These are phyloP conservation scores for Vitis amurensis DNA, from an alignment of 164 flowering plant genomes.

Conservation along the genomic window DNA sequence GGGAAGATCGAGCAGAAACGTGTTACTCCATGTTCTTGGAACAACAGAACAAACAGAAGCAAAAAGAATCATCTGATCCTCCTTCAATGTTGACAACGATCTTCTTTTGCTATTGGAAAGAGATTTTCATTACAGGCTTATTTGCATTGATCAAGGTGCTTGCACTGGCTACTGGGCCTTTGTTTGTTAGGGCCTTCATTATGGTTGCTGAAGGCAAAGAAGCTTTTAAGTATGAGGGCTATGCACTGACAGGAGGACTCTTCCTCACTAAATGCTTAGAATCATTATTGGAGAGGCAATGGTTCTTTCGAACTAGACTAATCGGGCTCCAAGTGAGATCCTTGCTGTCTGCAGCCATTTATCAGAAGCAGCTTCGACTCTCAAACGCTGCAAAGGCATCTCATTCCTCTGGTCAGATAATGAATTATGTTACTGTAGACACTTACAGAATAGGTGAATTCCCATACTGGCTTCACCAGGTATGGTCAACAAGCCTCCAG, in stretches of 20 bases:
- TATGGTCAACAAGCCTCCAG: constrained; percentile 46
- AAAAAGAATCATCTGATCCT: constrained; percentile 6
- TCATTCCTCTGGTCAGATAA: constrained; percentile 63
- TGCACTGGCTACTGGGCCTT: constrained; percentile 48
- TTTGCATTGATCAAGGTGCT: constrained; percentile 55
- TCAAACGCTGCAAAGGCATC: constrained; percentile 47
- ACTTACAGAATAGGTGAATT: constrained; percentile 59
- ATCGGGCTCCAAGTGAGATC: constrained; percentile 65
- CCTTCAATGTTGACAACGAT: constrained; percentile 43
- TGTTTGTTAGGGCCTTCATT: constrained; percentile 64
- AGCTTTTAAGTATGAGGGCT: constrained; percentile 50
- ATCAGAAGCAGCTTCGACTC: constrained; percentile 55
- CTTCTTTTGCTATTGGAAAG: constrained; percentile 45
- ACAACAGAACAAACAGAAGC: constrained; percentile 27
- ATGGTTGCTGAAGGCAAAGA: constrained; percentile 56
- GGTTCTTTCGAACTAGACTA: constrained; percentile 52
- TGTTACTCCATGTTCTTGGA: constrained; percentile 44
- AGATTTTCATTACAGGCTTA: constrained; percentile 52
- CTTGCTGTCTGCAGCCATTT: constrained; percentile 63
- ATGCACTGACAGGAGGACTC: constrained; percentile 35
- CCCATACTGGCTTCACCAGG: constrained; percentile 48
- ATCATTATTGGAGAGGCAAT: constrained; percentile 65
- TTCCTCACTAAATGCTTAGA: constrained; percentile 55
- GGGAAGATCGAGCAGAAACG: constrained; percentile 45
- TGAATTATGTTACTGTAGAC: constrained; percentile 67